phyloP scores from a whole-genome alignment of 192 early-diverging fungal genomes.

The Entomortierella chlamydospora region DNA sequence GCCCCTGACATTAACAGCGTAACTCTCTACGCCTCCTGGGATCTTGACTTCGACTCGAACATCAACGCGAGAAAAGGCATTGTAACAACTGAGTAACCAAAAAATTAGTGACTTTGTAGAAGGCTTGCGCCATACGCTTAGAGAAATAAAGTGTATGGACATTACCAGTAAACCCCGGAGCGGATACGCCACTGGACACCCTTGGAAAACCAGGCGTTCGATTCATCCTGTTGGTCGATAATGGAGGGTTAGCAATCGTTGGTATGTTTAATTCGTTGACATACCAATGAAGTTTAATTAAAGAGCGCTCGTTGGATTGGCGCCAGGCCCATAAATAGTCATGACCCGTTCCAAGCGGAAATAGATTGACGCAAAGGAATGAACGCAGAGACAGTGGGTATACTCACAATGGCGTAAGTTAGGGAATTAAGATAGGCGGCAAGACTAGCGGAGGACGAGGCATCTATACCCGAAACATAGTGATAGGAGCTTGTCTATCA shows the following conservation, averaged over 20 bases:
- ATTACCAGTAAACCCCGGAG: constrained; percentile 74
- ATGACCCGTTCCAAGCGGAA: not conserved
- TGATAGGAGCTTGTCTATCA: constrained; percentile 87
- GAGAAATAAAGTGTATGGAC: not conserved
- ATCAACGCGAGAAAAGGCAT: constrained; percentile 97
- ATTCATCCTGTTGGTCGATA: constrained; percentile 60
- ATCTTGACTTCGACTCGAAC: constrained; percentile 98
- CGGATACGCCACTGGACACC: constrained; percentile 69
- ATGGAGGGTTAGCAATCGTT: not conserved
- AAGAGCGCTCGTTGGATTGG: not conserved
- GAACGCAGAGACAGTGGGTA: not conserved
- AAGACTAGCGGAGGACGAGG: constrained; percentile 95
- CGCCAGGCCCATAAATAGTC: constrained; percentile 1
- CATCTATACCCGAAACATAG: constrained; percentile 83
- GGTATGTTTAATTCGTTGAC: not conserved
- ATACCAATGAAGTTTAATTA: constrained; percentile 4
- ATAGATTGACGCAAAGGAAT: not conserved
- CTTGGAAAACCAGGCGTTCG: constrained; percentile 76
- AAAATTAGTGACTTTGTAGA: too few relatives aligned
- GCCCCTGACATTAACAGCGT: constrained; percentile 88
- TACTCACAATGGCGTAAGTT: constrained; percentile 85
- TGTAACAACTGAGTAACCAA: constrained; percentile 91
- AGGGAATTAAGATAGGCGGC: constrained; percentile 98
- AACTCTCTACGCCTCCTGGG: constrained; percentile 97
- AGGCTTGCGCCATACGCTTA: too few relatives aligned